phyloP scores from a whole-genome alignment of 2,329 filamentous ascomycete genomes.

The Colletotrichum camelliae region DNA sequence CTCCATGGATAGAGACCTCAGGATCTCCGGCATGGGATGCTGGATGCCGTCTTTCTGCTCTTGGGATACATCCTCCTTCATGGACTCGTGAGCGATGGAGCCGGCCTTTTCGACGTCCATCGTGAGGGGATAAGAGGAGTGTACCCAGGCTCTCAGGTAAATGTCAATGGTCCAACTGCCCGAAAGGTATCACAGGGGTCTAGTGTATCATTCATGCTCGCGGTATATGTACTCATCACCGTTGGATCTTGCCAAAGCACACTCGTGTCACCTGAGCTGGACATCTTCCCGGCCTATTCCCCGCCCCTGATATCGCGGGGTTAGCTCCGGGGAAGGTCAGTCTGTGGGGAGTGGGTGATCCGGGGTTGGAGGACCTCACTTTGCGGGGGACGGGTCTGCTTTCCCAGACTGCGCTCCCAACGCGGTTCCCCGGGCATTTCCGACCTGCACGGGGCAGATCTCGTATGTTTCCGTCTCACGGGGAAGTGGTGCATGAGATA shows the following conservation, averaged over 20 bases:
- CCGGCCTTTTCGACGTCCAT: neutral
- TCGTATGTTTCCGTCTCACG: neutral
- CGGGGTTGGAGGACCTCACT: neutral
- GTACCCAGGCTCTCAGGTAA: neutral
- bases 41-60: neutral
- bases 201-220: no score
- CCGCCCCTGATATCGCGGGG: neutral
- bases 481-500: neutral
- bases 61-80: neutral
- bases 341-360: neutral
- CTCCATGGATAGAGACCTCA: slow-evolving; percentile 9
- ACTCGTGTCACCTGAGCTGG: neutral
- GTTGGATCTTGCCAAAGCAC: neutral
- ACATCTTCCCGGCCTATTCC: neutral
- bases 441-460: neutral
- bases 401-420: neutral
- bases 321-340: neutral
- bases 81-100: neutral
- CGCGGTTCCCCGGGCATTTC: neutral
- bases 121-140: neutral
- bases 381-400: neutral
- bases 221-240: neutral
- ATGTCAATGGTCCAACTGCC: neutral
- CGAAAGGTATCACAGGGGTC: neutral
- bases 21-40: neutral